Percentiles rank a stretch among this genome's conserved stretches.
Evolutionary conservation across 352 stramenopile species (phyloP).

Genomic region (Pythium myriotylum): DNA sequence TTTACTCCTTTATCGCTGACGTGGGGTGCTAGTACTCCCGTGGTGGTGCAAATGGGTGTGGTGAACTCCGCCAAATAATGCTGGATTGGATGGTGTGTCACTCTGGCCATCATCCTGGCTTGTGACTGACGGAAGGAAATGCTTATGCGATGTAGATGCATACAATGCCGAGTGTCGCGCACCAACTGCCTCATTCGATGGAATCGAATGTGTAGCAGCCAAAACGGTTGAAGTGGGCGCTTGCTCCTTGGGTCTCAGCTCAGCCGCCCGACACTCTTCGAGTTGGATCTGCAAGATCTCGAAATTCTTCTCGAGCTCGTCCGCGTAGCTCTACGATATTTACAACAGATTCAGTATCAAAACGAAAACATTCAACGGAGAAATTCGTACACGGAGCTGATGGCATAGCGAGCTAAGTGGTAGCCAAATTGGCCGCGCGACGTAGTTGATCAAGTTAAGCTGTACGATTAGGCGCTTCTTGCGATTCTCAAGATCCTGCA

Average conservation of each 20-base stretch:
- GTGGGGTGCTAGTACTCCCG: too few species aligned
- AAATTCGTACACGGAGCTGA: constrained; percentile 46
- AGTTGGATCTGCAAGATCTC: constrained; percentile 51
- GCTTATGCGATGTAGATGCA: too few species aligned
- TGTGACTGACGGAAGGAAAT: too few species aligned
- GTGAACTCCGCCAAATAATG: too few species aligned
- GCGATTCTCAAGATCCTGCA: constrained; percentile 60
- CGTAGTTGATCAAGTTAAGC: constrained; percentile 79
- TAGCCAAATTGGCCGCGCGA: constrained; percentile 73
- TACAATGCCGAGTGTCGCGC: too few species aligned
- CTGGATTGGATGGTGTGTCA: too few species aligned
- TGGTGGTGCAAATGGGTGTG: too few species aligned
- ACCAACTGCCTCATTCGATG: too few species aligned
- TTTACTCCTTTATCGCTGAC: too few species aligned
- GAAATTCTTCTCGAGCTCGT: constrained; percentile 72
- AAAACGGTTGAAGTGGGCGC: not conserved
- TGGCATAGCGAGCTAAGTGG: constrained; percentile 61
- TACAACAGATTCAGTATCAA: not conserved
- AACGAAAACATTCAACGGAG: not conserved
- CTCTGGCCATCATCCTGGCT: too few species aligned
- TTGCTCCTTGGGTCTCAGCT: constrained; percentile 10
- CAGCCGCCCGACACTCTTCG: constrained; percentile 28
- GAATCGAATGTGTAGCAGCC: not conserved
- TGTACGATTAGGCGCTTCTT: constrained; percentile 63
- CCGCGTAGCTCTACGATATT: constrained; percentile 58